Evolutionary conservation across 2,329 filamentous ascomycete genomes (phyloP).

Genomic region (Myriosclerotinia scirpicola): DNA sequence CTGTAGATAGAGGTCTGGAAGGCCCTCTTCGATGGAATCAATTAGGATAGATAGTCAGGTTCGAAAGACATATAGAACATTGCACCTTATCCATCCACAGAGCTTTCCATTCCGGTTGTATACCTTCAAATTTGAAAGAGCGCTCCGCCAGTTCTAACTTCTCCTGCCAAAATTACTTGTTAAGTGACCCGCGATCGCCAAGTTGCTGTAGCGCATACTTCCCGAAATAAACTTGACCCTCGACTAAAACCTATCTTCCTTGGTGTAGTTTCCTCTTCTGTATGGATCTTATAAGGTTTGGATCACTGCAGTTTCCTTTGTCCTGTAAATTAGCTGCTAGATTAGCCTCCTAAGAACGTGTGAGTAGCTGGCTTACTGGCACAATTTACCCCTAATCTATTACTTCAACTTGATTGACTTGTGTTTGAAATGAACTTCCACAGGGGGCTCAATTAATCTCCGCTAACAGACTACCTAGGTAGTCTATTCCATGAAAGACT

Average conservation of each 20-base stretch:
- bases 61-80: not conserved
- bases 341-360: not conserved
- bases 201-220: not conserved
- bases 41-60: no score
- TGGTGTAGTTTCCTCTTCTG: not conserved
- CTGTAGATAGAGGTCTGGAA: not conserved
- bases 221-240: not conserved
- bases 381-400: not conserved
- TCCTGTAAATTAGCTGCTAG: not conserved
- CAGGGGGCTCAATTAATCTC: not conserved
- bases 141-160: not conserved
- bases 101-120: not conserved
- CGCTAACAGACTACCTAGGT: not conserved
- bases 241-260: not conserved
- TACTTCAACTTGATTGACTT: not conserved
- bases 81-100: not conserved
- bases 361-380: not conserved
- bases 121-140: not conserved
- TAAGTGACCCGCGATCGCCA: not conserved
- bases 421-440: not conserved
- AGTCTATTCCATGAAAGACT: not conserved
- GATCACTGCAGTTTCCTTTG: not conserved
- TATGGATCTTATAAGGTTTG: not conserved
- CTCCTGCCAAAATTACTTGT: not conserved
- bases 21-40: not conserved